Base-by-base conservation (phyloP, 2,329 filamentous ascomycete genomes). In the Alternaria postmessia region DNA sequence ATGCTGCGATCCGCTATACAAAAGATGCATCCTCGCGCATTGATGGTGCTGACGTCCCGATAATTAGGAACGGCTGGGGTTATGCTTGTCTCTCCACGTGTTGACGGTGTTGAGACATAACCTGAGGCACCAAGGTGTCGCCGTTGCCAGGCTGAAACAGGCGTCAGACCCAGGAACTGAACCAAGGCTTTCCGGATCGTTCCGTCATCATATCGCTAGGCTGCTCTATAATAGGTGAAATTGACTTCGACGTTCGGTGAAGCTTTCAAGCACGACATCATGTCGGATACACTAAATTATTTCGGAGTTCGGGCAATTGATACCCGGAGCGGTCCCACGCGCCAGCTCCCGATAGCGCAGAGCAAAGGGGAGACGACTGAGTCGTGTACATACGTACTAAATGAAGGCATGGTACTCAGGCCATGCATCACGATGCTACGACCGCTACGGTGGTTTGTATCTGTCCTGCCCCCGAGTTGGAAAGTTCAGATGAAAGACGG, bases 81-180 rank as follows among this genome's bases (percentile, higher is more conserved):
- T 41, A 34, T 32, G 22, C 36, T 26, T 32, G 46, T 20, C 39
- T n/a, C 41, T 57, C 52, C 42, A 43, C 30, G 42, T 47, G 44
- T n/a, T 59, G 36, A 8, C 28, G 53, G 11, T 42, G 39, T 53
- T 66, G 64, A 64, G 63, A 66, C 64, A 26, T 30, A 51, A 57
- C 59, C 62, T 66, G 64, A 66, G 57, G 59, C 64, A 62, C 38
- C 39, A 49, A 51, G 56, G 47, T 12, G 48, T 34, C 48, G 49
- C 49, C 54, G 41, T 64, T 51, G 34, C 42, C 55, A 39, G 59
- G 59, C 62, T 66, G 64, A 66, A 64, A 66, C 64, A 54, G 32
- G 18, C 30, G 32, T 47, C 51, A 46, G 30, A 46, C 51, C 24
- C 24, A 22, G n/a, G 34, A 26, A 36, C 36, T 39, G 41, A 26